A percentile compares a stretch with the other conserved stretches of the same genome.
These are phyloP conservation scores for Rachicladosporium sp. DNA, from an alignment of 2,329 filamentous ascomycete species.

Conservation along the genomic window DNA sequence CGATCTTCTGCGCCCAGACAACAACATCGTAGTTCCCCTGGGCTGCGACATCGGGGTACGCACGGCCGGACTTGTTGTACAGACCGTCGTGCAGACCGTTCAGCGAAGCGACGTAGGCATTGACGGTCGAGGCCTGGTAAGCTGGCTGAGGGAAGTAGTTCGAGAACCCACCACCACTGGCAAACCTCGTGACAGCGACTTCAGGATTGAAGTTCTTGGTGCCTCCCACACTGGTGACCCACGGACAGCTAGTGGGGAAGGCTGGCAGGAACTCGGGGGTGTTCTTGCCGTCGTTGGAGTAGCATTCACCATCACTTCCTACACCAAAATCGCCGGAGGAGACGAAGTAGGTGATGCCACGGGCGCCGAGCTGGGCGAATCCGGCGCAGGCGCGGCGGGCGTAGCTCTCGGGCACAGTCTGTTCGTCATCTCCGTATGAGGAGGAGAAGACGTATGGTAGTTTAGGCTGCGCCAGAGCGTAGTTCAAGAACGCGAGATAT, in stretches of 20 bases:
- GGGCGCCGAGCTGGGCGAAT: conserved; percentile 52
- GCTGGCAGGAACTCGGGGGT: conserved; percentile 30
- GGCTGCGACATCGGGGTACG: conserved; percentile 36
- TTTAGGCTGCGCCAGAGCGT: conserved; percentile 41
- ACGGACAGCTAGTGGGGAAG: conserved; percentile 37
- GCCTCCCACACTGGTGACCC: conserved; percentile 36
- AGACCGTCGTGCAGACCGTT: conserved; percentile 29
- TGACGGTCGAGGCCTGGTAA: conserved; percentile 32
- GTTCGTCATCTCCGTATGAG: conserved; percentile 57
- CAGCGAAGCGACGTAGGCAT: conserved; percentile 30
- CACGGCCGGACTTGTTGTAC: conserved; percentile 34
- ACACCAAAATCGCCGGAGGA: conserved; percentile 51
- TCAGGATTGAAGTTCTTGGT: conserved; percentile 32
- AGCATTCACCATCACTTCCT: conserved; percentile 34
- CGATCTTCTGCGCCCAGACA: conserved; percentile 28
- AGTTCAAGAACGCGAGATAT: conserved; percentile 51
- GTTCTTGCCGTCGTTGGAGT: conserved; percentile 34
- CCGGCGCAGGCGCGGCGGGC: conserved; percentile 49
- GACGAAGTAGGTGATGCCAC: conserved; percentile 54
- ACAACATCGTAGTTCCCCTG: conserved; percentile 35
- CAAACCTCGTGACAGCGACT: conserved; percentile 37
- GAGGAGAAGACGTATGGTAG: conserved; percentile 52
- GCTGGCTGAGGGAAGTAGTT: conserved; percentile 32
- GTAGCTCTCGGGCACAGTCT: conserved; percentile 49
- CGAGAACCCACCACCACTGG: conserved; percentile 34